Base-by-base conservation (phyloP, 1,284 basidiomycete species). In the Ceratobasidium sp. region DNA sequence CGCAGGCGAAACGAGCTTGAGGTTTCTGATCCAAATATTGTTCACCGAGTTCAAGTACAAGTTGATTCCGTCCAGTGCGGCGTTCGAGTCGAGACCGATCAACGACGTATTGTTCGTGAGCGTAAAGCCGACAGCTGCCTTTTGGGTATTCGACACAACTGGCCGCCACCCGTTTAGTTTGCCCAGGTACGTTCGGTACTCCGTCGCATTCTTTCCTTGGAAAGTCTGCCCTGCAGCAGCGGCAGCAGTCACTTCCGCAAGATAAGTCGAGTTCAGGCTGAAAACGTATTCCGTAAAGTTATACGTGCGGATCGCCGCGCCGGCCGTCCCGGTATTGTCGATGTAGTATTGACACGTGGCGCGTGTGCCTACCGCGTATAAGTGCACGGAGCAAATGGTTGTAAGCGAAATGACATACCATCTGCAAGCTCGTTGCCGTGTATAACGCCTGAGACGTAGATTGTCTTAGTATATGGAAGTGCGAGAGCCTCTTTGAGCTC, bases 241-340 rank as follows among this genome's bases (percentile, higher is more conserved):
- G 15, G 66, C 66, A 15, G 51, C 66, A 4, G 66, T 31, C 1
- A 69, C 66, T 8, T 45, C 24, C 2, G 29, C 29, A 11, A 54
- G 36, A 41, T 69, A 69, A 22, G 66, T 69, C 36, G 66, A 69
- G 29, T 69, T 69, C 22, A 69, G 41, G 27, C 51, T 56, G 33
- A 8, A 69, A 17, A 69, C 24, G 66, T 69, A 69, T 41, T 69
- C 66, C 9, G 66, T 69, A 69, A 69, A 69, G 66, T 69, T 69
- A 44, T 24, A 69, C 2, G 66, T 69, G 41, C 66, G 66, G 22
- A 69, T 69, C 22, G 66, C 66, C 6, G 66, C 66, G 19, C 66
- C 66, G 33, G 66, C 41, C 3, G 66, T 44, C 1, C 66, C 66
- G 14, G 66, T 69, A 27, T 29, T 22, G 54, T 69, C 66, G 44